Evolutionary conservation across 2,329 filamentous ascomycete genomes (phyloP).

Genomic region (Lasiodiplodia hormozganensis): DNA sequence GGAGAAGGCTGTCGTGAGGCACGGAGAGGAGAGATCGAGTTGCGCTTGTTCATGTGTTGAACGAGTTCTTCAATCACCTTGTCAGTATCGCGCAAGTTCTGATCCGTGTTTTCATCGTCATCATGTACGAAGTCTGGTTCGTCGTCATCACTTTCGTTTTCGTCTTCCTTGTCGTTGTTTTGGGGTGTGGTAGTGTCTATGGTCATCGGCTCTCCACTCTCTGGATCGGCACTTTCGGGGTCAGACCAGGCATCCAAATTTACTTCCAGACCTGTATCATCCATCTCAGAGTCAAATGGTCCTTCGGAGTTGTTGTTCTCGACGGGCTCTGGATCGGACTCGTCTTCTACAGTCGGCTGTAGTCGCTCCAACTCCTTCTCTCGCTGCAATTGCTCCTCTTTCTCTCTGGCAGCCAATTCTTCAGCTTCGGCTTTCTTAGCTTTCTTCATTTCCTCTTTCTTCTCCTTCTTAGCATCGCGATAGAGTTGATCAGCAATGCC

Average conservation of each 20-base stretch:
- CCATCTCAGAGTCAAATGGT: no score
- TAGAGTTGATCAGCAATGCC: slow-evolving; percentile 29
- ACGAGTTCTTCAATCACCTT: not conserved
- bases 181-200: not conserved
- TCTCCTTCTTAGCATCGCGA: slow-evolving; percentile 19
- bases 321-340: not conserved
- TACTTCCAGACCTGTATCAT: not conserved
- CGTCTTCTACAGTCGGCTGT: not conserved
- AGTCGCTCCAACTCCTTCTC: slow-evolving; percentile 5
- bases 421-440: slow-evolving; percentile 29
- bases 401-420: slow-evolving; percentile 4
- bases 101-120: not conserved
- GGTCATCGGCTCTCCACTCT: not conserved
- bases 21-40: no score
- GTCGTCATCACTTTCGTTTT: not conserved
- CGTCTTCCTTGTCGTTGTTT: not conserved
- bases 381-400: not conserved
- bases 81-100: not conserved
- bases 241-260: not conserved
- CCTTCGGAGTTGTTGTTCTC: no score
- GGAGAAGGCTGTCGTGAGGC: not conserved
- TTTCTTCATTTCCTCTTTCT: slow-evolving; percentile 25
- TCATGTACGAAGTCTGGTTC: not conserved
- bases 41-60: not conserved
- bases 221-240: not conserved